These are phyloP conservation scores for Solanum lycopersicoides DNA, from an alignment of 257 asterid genomes.

Conservation along the genomic window DNA sequence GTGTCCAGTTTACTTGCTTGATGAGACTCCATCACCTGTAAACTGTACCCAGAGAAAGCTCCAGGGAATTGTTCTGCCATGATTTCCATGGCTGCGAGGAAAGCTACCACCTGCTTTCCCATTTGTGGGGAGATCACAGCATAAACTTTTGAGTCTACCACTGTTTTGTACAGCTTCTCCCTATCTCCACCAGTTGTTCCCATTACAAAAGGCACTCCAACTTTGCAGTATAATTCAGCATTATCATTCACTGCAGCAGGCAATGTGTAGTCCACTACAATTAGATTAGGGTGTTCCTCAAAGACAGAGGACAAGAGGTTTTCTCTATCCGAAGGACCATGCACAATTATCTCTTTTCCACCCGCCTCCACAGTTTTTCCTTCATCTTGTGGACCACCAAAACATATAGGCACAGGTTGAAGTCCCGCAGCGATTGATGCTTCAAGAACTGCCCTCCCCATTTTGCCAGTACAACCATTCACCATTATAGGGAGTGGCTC, in stretches of 20 bases:
- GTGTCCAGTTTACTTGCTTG: conserved; percentile 86
- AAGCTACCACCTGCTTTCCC: conserved; percentile 99
- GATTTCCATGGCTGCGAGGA: conserved; percentile 90
- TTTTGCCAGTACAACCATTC: conserved; percentile 84
- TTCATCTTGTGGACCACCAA: conserved; percentile 63
- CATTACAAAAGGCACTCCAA: conserved; percentile 94
- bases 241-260: conserved; percentile 83
- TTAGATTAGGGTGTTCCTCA: conserved; percentile 51
- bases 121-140: conserved; percentile 99
- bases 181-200: conserved; percentile 99
- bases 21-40: conserved; percentile 93
- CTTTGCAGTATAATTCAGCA: conserved; percentile 78
- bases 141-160: conserved; percentile 54
- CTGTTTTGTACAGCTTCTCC: conserved; percentile 68
- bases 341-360: conserved; percentile 62
- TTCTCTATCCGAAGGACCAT: conserved; percentile 60
- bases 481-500: conserved; percentile 46
- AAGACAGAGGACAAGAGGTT: conserved; percentile 32
- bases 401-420: conserved; percentile 58
- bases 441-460: conserved; percentile 93
- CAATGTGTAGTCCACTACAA: conserved; percentile 79
- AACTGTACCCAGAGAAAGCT: conserved; percentile 84
- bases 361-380: conserved; percentile 57
- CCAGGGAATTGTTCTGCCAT: conserved; percentile 95
- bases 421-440: conserved; percentile 89